Conservation (phyloP, 139 green algal species). For the Medakamo hakoo region DNA sequence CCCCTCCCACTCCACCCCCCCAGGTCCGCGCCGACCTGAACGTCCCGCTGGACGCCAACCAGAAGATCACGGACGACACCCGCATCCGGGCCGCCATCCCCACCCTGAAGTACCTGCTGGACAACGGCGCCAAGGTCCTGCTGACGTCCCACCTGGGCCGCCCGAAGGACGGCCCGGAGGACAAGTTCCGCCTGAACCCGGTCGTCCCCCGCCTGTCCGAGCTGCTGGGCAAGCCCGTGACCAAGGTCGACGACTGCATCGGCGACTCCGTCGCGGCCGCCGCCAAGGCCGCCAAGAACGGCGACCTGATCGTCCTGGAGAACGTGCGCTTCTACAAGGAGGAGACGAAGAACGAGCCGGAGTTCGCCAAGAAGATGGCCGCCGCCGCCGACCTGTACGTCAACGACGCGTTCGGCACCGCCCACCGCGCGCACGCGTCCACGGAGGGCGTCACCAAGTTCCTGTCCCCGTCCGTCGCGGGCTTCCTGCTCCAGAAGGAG, state of each 20-base stretch:
- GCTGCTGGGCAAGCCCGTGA: conserved; percentile 68
- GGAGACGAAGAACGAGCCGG: conserved; percentile 93
- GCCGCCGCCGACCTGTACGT: conserved; percentile 88
- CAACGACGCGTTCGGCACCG: conserved; percentile 98
- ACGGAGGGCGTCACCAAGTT: conserved; percentile 94
- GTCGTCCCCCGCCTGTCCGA: conserved; percentile 63
- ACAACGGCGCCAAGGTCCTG: conserved; percentile 93
- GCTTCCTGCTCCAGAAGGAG: conserved; percentile 89
- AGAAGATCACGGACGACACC: conserved; percentile 94
- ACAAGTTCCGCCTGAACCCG: conserved; percentile 64
- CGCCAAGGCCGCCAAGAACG: conserved; percentile 56
- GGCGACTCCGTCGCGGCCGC: conserved; percentile 61
- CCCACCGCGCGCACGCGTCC: conserved; percentile 93
- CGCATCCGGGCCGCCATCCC: conserved; percentile 91
- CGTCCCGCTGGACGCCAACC: conserved; percentile 81
- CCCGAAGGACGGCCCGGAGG: conserved; percentile 88
- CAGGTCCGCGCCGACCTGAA: conserved; percentile 83
- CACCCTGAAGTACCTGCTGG: conserved; percentile 87
- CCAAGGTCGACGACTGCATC: conserved; percentile 92
- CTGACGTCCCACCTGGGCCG: conserved; percentile 91
- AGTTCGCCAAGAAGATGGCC: conserved; percentile 90
- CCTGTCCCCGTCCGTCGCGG: conserved; percentile 36
- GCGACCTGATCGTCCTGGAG: conserved; percentile 78
- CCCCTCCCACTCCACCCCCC: neutral
- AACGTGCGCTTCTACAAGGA: conserved; percentile 97